Percentiles rank a stretch among this genome's conserved stretches.
Conservation (phyloP, 768 basidiomycete genomes). For the Tricholoma flavovirens region DNA sequence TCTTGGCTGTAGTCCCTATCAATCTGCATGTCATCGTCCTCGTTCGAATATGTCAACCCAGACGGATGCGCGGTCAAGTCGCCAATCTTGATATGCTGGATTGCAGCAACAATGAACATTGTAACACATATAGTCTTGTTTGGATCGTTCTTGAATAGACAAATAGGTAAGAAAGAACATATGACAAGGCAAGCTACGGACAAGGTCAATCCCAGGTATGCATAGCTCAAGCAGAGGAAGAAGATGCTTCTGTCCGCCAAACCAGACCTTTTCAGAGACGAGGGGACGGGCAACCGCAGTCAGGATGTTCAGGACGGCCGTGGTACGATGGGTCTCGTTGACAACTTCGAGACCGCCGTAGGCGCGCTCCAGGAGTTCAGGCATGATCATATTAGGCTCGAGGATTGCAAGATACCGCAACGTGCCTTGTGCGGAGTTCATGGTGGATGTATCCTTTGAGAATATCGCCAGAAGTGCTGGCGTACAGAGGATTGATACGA, state of each 20-base stretch:
- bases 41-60: constrained; percentile 48
- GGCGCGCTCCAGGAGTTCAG: constrained; percentile 84
- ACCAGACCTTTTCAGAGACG: constrained; percentile 72
- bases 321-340: constrained; percentile 93
- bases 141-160: constrained; percentile 59
- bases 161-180: not conserved
- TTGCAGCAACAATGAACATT: constrained; percentile 67
- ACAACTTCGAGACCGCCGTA: constrained; percentile 89
- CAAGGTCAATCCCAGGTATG: constrained; percentile 88
- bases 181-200: constrained; percentile 27
- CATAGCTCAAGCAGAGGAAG: constrained; percentile 84
- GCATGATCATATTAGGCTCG: constrained; percentile 84
- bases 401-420: constrained; percentile 73
- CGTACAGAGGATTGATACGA: constrained; percentile 77
- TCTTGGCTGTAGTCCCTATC: constrained; percentile 43
- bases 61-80: constrained; percentile 63
- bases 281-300: constrained; percentile 72
- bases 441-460: constrained; percentile 76
- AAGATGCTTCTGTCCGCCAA: constrained; percentile 84
- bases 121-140: constrained; percentile 75
- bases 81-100: constrained; percentile 74
- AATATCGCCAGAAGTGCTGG: constrained; percentile 90
- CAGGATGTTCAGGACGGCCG: constrained; percentile 82
- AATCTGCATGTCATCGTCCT: constrained; percentile 47
- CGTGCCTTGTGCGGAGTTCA: constrained; percentile 74